phyloP scores from a whole-genome alignment of 169 alveolate species.

The Plasmodium gonderi region DNA sequence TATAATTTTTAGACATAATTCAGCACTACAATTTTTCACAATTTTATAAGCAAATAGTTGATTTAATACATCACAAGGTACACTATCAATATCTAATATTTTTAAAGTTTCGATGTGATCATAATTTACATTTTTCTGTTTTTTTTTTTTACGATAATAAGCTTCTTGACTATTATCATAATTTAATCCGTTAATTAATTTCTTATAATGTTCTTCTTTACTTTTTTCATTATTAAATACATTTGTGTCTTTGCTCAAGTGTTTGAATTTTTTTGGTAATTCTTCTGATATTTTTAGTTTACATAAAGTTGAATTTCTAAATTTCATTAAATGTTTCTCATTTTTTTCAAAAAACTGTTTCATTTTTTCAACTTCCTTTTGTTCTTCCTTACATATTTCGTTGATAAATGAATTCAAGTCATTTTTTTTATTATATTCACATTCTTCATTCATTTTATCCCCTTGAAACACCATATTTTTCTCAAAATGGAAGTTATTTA shows the following conservation, averaged over 20 bases:
- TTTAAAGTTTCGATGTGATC: slow-evolving; percentile 74
- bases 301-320: slow-evolving; percentile 54
- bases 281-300: slow-evolving; percentile 70
- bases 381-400: slow-evolving; percentile 60
- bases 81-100: slow-evolving; percentile 80
- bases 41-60: slow-evolving; percentile 81
- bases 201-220: slow-evolving; percentile 62
- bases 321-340: slow-evolving; percentile 35
- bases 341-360: slow-evolving; percentile 62
- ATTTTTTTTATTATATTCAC: neutral
- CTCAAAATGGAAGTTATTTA: neutral
- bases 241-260: slow-evolving; percentile 45
- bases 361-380: slow-evolving; percentile 49
- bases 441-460: neutral
- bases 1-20: slow-evolving; percentile 78
- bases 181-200: slow-evolving; percentile 32
- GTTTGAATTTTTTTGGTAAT: slow-evolving; percentile 43
- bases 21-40: slow-evolving; percentile 86
- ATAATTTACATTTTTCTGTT: slow-evolving; percentile 47
- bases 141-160: slow-evolving; percentile 30
- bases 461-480: neutral
- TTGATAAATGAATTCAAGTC: slow-evolving; percentile 20
- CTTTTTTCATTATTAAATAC: slow-evolving; percentile 12
- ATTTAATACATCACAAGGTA: slow-evolving; percentile 80
- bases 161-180: neutral